These are phyloP conservation scores for Metarhizium anisopliae DNA, from an alignment of 2,329 filamentous ascomycete genomes.

Conservation along the genomic window DNA sequence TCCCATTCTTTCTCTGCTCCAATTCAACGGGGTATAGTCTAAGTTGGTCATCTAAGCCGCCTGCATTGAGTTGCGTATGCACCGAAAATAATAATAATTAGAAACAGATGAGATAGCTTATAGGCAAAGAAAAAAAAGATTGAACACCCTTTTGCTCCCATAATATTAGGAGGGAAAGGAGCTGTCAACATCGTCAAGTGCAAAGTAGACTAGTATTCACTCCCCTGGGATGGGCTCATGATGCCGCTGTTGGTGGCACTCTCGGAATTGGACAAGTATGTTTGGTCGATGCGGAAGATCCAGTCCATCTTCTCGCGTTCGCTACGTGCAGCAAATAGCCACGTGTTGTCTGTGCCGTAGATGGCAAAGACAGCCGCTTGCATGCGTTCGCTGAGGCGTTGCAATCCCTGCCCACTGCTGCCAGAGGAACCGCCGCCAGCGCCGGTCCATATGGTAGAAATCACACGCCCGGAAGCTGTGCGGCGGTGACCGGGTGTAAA, in stretches of 20 bases:
- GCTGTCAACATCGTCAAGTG: background rate
- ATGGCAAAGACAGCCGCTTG: conserved; percentile 81
- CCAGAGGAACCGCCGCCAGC: conserved; percentile 19
- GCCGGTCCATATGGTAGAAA: conserved; percentile 48
- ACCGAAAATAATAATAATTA: background rate
- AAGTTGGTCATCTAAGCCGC: conserved; percentile 4
- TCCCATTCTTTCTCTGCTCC: background rate
- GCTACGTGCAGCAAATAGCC: conserved; percentile 81
- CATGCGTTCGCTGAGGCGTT: conserved; percentile 47
- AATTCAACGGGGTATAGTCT: conserved; percentile 8
- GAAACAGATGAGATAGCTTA: background rate
- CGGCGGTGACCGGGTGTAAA: conserved; percentile 39
- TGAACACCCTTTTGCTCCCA: background rate
- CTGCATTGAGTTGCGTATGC: background rate
- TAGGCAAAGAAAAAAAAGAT: background rate
- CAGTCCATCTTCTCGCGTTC: conserved; percentile 94
- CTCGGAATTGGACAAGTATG: conserved; percentile 43
- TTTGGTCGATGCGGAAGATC: conserved; percentile 92
- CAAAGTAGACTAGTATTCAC: conserved; percentile 16
- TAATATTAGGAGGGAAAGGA: background rate
- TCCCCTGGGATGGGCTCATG: conserved; percentile 23
- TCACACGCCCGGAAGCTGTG: conserved; percentile 41
- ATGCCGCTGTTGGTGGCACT: conserved; percentile 29
- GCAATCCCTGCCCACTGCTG: conserved; percentile 30
- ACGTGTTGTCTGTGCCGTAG: conserved; percentile 90